Percentiles rank a stretch among this genome's conserved stretches.
Evolutionary conservation across 1,284 basidiomycete genomes (phyloP).

Genomic region (Hypsizygus ulmarius): DNA sequence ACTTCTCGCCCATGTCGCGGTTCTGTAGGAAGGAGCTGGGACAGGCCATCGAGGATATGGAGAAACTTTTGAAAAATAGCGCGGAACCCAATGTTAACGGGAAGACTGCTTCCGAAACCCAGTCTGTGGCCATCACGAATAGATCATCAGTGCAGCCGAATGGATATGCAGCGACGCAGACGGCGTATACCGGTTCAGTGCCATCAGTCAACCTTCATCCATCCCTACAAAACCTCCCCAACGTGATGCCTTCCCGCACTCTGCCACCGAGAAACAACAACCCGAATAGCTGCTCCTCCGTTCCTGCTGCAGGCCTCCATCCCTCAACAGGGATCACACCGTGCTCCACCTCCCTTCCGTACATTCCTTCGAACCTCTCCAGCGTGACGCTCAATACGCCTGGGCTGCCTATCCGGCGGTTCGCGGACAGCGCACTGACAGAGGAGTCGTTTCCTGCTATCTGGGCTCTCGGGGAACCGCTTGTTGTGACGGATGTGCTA

Average conservation of each 20-base stretch:
- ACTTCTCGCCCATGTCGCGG: conserved; percentile 80
- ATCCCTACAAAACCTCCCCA: neutral
- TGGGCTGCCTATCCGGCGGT: conserved; percentile 42
- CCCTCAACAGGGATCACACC: conserved; percentile 4
- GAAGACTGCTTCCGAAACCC: too few species aligned
- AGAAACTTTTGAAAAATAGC: conserved; percentile 38
- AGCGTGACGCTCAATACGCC: conserved; percentile 32
- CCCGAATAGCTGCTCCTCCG: neutral
- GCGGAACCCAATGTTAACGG: too few species aligned
- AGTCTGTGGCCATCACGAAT: too few species aligned
- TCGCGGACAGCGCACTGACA: conserved; percentile 52
- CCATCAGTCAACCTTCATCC: too few species aligned
- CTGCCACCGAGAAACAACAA: neutral
- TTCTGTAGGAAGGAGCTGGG: conserved; percentile 68
- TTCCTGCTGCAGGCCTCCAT: neutral
- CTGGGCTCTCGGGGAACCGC: conserved; percentile 72
- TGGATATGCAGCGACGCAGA: too few species aligned
- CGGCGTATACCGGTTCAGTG: too few species aligned
- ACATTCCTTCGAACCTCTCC: conserved; percentile 18
- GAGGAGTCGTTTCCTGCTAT: conserved; percentile 63
- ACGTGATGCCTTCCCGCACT: neutral
- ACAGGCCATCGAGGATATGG: conserved; percentile 66
- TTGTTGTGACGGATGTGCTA: conserved; percentile 70
- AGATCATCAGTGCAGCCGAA: too few species aligned
- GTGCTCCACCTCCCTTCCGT: conserved; percentile 7